These are phyloP conservation scores for Mucuna pruriens DNA, from an alignment of 306 rosid species.

Conservation along the genomic window DNA sequence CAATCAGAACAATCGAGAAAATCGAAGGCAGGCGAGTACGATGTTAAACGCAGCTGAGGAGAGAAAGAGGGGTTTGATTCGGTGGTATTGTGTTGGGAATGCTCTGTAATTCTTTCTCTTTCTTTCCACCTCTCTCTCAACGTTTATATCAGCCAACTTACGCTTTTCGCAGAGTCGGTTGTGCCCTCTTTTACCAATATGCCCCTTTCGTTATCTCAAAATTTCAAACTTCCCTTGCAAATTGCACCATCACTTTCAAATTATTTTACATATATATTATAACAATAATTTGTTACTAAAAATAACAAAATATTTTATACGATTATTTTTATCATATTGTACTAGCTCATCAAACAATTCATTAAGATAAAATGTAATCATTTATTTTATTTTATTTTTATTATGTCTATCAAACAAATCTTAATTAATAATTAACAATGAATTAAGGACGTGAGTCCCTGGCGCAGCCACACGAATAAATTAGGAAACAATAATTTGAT, in stretches of 20 bases:
- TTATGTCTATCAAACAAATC: not conserved
- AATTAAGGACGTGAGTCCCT: too few relatives aligned
- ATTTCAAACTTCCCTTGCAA: constrained; percentile 10
- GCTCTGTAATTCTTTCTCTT: constrained; percentile 8
- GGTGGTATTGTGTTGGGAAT: constrained; percentile 25
- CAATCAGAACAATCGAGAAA: not conserved
- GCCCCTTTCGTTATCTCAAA: not conserved
- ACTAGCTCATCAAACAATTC: not conserved
- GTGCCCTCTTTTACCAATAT: not conserved
- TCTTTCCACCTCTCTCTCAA: not conserved
- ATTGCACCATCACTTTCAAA: not conserved
- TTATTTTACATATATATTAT: not conserved
- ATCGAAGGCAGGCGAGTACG: constrained; percentile 16
- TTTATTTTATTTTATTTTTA: not conserved
- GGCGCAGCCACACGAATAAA: too few relatives aligned
- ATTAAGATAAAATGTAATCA: too few relatives aligned
- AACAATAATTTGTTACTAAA: too few relatives aligned
- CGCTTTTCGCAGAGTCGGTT: constrained; percentile 31
- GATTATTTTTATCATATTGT: not conserved
- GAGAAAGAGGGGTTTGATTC: constrained; percentile 31
- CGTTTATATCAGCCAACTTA: not conserved
- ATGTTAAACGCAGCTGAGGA: not conserved
- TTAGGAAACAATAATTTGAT: not conserved
- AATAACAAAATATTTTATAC: not conserved
- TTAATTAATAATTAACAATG: too few relatives aligned